Base-by-base conservation (phyloP, 1,284 basidiomycete species). In the Rhodotorula sp. region DNA sequence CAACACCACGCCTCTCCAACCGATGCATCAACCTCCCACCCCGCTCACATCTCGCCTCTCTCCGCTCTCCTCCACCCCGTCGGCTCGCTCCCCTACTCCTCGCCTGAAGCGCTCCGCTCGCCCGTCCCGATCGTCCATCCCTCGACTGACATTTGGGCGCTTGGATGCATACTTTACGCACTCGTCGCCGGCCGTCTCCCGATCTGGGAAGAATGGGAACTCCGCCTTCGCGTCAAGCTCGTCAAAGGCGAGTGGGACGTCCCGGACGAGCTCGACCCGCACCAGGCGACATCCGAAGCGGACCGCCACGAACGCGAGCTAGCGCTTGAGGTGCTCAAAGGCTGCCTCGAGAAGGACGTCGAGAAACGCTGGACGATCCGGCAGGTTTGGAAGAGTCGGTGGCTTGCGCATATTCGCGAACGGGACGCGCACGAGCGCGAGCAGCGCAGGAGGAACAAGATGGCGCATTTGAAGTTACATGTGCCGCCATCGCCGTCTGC, bases 141-240 rank as follows among this genome's bases (percentile, higher is more conserved):
- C 34, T n/a, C 79, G 76, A 46, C 78, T 76, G 94, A 97, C 75
- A 88, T 96, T 46, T 97, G 94, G 94, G 93, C 94, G 0, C 81
- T 95, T 2, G 94, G 94, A 0, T 88, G 94, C 62, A 85, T 95
- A 75, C 85, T 96, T 0, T 91, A 92, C 76, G 87, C 89, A 7
- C 83, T 96, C 5, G 83, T 96, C 40, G 88, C 87, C 0, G 92
- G 91, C 3, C 83, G 84, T 40, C 82, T 96, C 6, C 94, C 94
- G 0, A 96, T 96, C 78, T 82, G 79, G 40, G 94, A 97, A 80
- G 82, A 88, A 0, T 97, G 91, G 77, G 94, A 96, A 79, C 92
- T 92, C 1, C 83, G 94, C 57, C 80, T 96, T 70, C 89, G 91
- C 71, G 88, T 92, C 86, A 94, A 94, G 81, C 94, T 97, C 67